Evolutionary conservation across 768 basidiomycete genomes (phyloP).

Genomic region (Lactarius quietus): DNA sequence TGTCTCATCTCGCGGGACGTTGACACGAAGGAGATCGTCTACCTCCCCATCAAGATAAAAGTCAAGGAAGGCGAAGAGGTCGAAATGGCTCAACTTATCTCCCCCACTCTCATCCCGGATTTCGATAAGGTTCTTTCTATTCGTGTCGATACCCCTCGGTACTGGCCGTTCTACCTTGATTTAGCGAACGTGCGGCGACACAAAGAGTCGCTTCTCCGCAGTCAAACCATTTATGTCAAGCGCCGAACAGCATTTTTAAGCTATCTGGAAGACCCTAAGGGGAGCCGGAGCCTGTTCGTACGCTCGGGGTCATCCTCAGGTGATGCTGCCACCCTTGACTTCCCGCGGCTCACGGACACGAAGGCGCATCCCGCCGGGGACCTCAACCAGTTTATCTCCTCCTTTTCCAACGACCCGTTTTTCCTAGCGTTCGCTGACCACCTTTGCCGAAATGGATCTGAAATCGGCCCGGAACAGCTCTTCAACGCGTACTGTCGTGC

Average conservation of each 20-base stretch:
- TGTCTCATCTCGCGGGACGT: constrained; percentile 92
- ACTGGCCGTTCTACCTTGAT: constrained; percentile 91
- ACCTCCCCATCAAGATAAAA: constrained; percentile 87
- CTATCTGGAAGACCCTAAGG: constrained; percentile 91
- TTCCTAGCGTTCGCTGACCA: constrained; percentile 82
- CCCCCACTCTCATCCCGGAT: constrained; percentile 90
- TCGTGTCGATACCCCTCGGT: constrained; percentile 88
- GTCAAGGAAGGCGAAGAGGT: constrained; percentile 60
- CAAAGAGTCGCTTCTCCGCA: constrained; percentile 62
- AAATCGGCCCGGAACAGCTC: constrained; percentile 53
- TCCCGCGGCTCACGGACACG: constrained; percentile 67
- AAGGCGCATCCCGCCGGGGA: constrained; percentile 68
- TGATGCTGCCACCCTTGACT: constrained; percentile 81
- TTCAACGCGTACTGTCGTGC: constrained; percentile 76
- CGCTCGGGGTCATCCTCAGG: constrained; percentile 82
- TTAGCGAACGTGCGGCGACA: constrained; percentile 64
- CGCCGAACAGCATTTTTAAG: constrained; percentile 88
- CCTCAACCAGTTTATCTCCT: constrained; percentile 79
- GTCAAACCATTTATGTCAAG: constrained; percentile 88
- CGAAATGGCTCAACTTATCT: constrained; percentile 76
- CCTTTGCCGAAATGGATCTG: constrained; percentile 60
- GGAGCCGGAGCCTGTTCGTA: constrained; percentile 87
- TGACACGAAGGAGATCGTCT: constrained; percentile 86
- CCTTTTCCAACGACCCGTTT: constrained; percentile 76
- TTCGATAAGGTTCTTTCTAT: constrained; percentile 79